Percentiles rank a stretch among this genome's conserved stretches.
These are phyloP conservation scores for Kazachstania kunashirensis DNA, from an alignment of 805 yeast genomes.

Conservation along the genomic window DNA sequence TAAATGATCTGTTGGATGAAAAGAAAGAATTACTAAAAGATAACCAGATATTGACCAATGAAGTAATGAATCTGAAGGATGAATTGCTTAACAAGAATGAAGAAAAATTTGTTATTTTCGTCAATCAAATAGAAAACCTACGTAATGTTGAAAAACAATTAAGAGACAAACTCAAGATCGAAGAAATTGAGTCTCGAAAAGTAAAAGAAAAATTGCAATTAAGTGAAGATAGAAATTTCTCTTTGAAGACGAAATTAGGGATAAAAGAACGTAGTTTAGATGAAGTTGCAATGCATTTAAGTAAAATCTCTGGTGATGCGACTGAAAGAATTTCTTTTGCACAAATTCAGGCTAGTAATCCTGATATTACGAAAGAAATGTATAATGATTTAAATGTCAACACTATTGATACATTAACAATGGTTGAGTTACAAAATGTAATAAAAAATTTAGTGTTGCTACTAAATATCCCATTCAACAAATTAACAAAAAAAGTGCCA, in stretches of 20 bases:
- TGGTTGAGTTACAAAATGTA: slow-evolving; percentile 29
- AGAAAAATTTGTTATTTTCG: neutral
- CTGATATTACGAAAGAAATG: neutral
- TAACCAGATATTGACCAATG: neutral
- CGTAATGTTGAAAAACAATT: neutral
- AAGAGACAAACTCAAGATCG: neutral
- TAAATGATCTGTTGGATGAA: too few relatives aligned
- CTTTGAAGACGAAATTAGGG: neutral
- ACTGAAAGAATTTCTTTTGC: slow-evolving; percentile 14
- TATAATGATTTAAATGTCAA: slow-evolving; percentile 10
- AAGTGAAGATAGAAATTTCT: neutral
- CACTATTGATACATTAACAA: slow-evolving; percentile 23
- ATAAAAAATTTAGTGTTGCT: slow-evolving; percentile 28
- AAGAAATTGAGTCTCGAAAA: neutral
- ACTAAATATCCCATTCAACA: slow-evolving; percentile 27
- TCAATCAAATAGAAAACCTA: neutral
- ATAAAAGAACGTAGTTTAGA: too few relatives aligned
- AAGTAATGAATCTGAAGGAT: neutral
- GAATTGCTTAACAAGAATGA: neutral
- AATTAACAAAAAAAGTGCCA: slow-evolving; percentile 22
- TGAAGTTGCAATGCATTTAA: too few relatives aligned
- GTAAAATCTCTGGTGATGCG: slow-evolving; percentile 26
- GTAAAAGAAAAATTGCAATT: neutral
- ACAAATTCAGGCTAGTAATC: neutral
- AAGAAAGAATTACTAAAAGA: neutral